These are phyloP conservation scores for Nosema muscidifuracis DNA, from an alignment of 371 early-diverging fungal genomes.

Conservation along the genomic window DNA sequence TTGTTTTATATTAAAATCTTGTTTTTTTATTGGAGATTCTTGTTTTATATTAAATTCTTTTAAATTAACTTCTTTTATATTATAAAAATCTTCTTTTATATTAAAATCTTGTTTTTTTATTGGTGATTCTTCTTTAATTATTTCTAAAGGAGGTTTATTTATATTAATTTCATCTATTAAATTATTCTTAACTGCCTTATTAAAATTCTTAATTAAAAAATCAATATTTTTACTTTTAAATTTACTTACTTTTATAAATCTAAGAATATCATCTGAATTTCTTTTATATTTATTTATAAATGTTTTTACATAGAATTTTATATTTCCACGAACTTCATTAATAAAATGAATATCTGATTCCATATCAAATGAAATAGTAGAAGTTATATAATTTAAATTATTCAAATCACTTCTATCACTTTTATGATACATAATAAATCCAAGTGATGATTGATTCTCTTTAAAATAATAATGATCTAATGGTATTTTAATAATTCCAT, in stretches of 20 bases:
- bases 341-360: constrained; percentile 38
- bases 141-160: background rate
- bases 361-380: constrained; percentile 21
- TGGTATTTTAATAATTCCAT: background rate
- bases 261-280: constrained; percentile 4
- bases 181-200: background rate
- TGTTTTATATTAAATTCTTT: background rate
- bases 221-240: background rate
- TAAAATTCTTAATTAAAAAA: background rate
- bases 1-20: background rate
- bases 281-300: constrained; percentile 24
- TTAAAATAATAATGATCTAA: constrained; percentile 19
- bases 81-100: no score
- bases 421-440: constrained; percentile 10
- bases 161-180: background rate
- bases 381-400: background rate
- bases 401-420: background rate
- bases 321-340: background rate
- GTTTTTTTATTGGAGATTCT: background rate
- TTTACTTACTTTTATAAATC: background rate
- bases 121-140: background rate
- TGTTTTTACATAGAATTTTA: constrained; percentile 4
- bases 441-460: background rate
- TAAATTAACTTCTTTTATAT: background rate
- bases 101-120: background rate